Conservation (phyloP, 176 grass and related monocot species). For the Oryza meyeriana region DNA sequence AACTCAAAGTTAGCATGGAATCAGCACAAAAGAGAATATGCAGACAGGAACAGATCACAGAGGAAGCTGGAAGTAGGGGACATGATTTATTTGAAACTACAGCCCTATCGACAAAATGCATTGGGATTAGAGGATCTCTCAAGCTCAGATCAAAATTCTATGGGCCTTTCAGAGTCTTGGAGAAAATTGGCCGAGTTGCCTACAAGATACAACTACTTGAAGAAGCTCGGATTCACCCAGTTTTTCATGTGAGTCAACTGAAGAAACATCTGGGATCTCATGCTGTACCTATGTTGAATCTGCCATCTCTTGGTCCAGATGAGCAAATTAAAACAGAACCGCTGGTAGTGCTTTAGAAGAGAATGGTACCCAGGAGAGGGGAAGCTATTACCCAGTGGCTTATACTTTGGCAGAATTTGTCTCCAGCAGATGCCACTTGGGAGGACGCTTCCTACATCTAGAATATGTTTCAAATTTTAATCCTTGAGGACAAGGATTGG, state of each 20-base stretch:
- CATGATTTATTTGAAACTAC: background rate
- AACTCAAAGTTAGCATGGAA: too few relatives aligned
- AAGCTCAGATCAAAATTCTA: background rate
- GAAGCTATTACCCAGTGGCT: too few relatives aligned
- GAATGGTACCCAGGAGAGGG: background rate
- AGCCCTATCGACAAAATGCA: background rate
- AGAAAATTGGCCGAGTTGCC: background rate
- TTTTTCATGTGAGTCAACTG: background rate
- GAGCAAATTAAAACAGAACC: background rate
- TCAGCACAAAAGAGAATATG: background rate
- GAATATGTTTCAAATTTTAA: too few relatives aligned
- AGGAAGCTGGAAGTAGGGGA: background rate
- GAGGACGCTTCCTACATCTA: too few relatives aligned
- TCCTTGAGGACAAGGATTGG: too few relatives aligned
- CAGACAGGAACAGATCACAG: background rate
- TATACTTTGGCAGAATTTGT: too few relatives aligned
- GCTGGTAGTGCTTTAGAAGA: accelerated
- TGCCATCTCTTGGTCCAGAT: background rate
- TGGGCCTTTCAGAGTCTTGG: background rate
- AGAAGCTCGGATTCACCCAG: background rate
- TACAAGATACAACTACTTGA: background rate
- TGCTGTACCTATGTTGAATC: background rate
- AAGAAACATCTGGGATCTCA: background rate
- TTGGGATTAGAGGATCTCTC: background rate
- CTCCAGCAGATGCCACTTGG: too few relatives aligned